Base-by-base conservation (phyloP, 371 early-diverging fungal species). In the Actinomortierella ambigua region DNA sequence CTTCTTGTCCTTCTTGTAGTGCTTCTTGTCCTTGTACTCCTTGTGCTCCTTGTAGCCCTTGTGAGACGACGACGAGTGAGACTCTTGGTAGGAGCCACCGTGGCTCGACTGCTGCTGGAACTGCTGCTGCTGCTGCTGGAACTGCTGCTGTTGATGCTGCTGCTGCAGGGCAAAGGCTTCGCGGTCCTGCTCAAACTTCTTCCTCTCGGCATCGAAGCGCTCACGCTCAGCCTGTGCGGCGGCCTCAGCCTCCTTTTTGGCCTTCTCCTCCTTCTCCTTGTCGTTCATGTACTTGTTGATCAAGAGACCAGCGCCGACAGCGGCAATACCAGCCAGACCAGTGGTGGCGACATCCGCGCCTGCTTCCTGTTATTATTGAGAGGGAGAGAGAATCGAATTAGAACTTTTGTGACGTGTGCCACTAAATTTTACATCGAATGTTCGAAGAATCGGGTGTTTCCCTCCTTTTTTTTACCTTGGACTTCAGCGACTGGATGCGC, bases 271-370 rank as follows among this genome's bases (percentile, higher is more conserved):
- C 40, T 68, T 59, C 24, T 75, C 55, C 18, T 78, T 68, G 18
- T 84, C 77, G 28, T 76, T 73, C 22, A 79, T 77, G 17, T 80
- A 39, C 68, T 83, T 84, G 69, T 82, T 77, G 47, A 81, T 84
- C 24, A 83, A 51, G 42, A 81, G 59, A 57, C 82, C 84, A 42
- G 82, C 86, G 57, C 84, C 86, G 7, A 80, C 50, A 42, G 80
- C 81, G 8, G 82, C 52, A 34, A 79, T 77, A 58, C 79, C 83
- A 54, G 79, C 82, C 0, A 78, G 60, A 46, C 79, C 64, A 18
- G 79, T 84, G 34, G 77, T 75, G 47, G 80, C 84, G 9, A 78
- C 79, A 63, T 82, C 80, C 23, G 79, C 44, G 41, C 78, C 83
- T 20, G 59, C 53, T 27, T 69, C 77, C 59, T 34, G 11, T 34